Evolutionary conservation across 345 rosid species (phyloP).

Genomic region (Boechera stricta): DNA sequence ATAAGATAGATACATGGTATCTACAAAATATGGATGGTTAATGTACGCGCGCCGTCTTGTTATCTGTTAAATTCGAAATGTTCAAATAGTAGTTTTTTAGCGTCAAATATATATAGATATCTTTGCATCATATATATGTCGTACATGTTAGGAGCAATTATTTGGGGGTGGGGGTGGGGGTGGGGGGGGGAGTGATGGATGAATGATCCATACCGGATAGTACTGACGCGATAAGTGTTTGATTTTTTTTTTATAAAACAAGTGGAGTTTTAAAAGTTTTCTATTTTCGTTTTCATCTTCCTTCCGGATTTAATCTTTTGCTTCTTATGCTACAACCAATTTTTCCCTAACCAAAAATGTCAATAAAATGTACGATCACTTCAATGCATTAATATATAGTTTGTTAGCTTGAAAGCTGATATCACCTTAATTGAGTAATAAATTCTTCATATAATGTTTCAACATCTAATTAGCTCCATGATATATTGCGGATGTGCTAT

Average conservation of each 20-base stretch:
- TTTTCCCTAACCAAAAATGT: slow-evolving; percentile 36
- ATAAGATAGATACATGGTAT: neutral
- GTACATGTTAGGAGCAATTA: slow-evolving; percentile 36
- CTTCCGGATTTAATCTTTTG: slow-evolving; percentile 20
- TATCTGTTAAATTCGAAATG: neutral
- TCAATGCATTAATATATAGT: slow-evolving; percentile 3
- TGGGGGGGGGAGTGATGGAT: slow-evolving; percentile 31
- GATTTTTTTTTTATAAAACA: neutral
- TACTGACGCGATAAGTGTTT: slow-evolving; percentile 35
- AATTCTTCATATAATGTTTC: neutral
- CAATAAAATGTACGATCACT: slow-evolving; percentile 24
- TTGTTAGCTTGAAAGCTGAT: slow-evolving; percentile 9
- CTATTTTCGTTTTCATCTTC: slow-evolving; percentile 33
- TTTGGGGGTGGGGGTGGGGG: neutral
- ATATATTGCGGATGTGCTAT: neutral
- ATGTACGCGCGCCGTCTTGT: too few relatives aligned
- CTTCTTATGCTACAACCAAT: slow-evolving; percentile 17
- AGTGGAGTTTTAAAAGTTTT: neutral
- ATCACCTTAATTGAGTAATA: slow-evolving; percentile 7
- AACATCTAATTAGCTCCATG: neutral
- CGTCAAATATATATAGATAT: neutral
- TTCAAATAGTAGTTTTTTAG: neutral
- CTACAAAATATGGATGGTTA: neutral
- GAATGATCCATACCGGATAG: slow-evolving; percentile 46
- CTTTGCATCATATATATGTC: slow-evolving; percentile 15